Evolutionary conservation across 148 eudicot genomes (phyloP), one percentile per base, ranked within the genome.

Genomic region (Chenopodium album): DNA sequence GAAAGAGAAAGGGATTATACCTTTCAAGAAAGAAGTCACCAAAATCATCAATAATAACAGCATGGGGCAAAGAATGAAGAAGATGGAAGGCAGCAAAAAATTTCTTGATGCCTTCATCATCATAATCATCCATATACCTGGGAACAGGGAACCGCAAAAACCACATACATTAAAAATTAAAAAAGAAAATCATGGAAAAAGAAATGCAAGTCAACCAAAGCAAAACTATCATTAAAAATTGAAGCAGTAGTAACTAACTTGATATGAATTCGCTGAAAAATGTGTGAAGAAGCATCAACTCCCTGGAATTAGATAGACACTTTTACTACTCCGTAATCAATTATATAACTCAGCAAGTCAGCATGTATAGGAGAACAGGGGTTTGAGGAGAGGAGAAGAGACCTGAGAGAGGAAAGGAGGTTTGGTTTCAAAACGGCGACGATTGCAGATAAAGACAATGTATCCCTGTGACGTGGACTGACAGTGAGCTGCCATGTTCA

Each of bases 41-140:
- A 65, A 94, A 90, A 88, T 92, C 92, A 75, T 94, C 94, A 31
- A 94, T 81, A 22, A 94, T 79, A 70, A 94, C 92, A 62, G 89
- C 90, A 41, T 52, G 76, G 29, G 99, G 99, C 82, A 81, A 81
- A 31, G 84, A 79, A 79, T 83, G 66, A 80, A 87, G 88, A 85
- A 92, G 82, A 86, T 94, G 95, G 59, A 92, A 94, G 12, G 92
- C 98, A 81, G 98, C 88, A 82, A 94, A 94, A 75, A 85, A 92
- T 34, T 85, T 88, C 86, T 88, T 89, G 79, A 94, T 82, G 75
- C 87, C 92, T 80, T 91, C 92, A 44, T 89, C 92, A 86, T 90
- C 92, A 32, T 85, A 89, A 85, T 90, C 91, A 16, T 92, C 95
- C 80, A 91, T 86, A 76, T 94, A 94, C 88, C 98, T 94, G 60